Percentiles rank a stretch among this genome's conserved stretches.
Evolutionary conservation across 208 protist species (phyloP).

Genomic region (Acanthamoeba triangularis): DNA sequence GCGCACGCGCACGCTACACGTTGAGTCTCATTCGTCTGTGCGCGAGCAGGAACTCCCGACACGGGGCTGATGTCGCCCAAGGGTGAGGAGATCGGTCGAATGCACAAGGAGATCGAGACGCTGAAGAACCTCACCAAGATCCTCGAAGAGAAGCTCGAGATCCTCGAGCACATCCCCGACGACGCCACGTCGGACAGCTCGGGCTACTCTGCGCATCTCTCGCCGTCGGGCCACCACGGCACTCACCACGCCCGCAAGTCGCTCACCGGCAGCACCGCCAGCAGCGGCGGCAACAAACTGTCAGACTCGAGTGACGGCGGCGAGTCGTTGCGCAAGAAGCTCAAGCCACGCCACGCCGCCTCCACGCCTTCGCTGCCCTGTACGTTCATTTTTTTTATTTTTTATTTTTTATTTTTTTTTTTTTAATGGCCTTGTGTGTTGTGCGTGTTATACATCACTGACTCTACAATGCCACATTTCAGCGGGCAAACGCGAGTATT

Average conservation of each 20-base stretch:
- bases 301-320: constrained; percentile 3
- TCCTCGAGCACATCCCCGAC: constrained; percentile 35
- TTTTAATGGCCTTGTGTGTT: too few species aligned
- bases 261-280: background rate
- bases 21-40: too few species aligned
- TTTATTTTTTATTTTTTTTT: too few species aligned
- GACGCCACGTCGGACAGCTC: background rate
- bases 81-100: constrained; percentile 9
- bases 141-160: constrained; percentile 60
- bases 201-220: background rate
- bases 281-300: background rate
- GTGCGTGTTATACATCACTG: too few species aligned
- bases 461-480: too few species aligned
- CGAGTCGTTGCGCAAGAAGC: background rate
- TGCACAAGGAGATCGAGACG: constrained; percentile 72
- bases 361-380: background rate
- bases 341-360: background rate
- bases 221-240: too few species aligned
- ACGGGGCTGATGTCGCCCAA: background rate
- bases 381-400: too few species aligned
- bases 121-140: constrained; percentile 56
- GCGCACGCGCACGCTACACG: too few species aligned
- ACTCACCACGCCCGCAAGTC: background rate
- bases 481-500: too few species aligned
- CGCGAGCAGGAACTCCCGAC: background rate